Evolutionary conservation across 768 basidiomycete genomes (phyloP), one percentile per base, ranked within the genome.

Genomic region (Holtermanniella nyarrowii): DNA sequence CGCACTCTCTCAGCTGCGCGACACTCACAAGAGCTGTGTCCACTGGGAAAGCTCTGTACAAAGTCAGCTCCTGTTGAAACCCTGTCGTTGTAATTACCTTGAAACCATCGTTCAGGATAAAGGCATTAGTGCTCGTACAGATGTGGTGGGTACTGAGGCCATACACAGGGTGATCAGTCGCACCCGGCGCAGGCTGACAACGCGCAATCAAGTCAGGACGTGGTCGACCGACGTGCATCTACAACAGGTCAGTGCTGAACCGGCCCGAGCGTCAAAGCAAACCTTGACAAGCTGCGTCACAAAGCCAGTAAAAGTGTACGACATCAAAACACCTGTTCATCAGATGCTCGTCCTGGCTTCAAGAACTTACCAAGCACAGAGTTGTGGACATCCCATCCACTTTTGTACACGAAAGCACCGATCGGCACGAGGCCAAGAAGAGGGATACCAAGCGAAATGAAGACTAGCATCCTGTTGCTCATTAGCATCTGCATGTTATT

Each of bases 381-480:
- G 61, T 80, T 83, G 65, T 95, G 91, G 25, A 84, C 74, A 63
- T 95, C 91, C 89, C 90, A 96, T 75, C 81, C 82, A 2, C 82
- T 84, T n/a, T 84, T 79, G 24, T 88, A 75, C 20, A 87, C 83
- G 13, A 85, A 45, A 20, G 81, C 52, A 59, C 86, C 86, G 59
- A 91, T 77, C 18, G 81, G 58, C 18, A 82, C 76, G 62, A 87
- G 81, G 41, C 88, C 72, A 42, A 81, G 61, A 20, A 87, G 66
- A 0, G 91, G 91, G 2, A 85, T 76, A 2, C 82, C 79, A 23
- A 78, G 44, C 11, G 78, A 77, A 27, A 79, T 73, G 49, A 76
- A 46, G 26, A 63, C 57, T 4, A 74, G 60, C 2, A 71, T 48
- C 40, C 61, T 69, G 41, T 39, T 43, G 24, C 26, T 20, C 31